Evolutionary conservation across 2,329 filamentous ascomycete genomes (phyloP).

Genomic region (Talaromyces piceae): DNA sequence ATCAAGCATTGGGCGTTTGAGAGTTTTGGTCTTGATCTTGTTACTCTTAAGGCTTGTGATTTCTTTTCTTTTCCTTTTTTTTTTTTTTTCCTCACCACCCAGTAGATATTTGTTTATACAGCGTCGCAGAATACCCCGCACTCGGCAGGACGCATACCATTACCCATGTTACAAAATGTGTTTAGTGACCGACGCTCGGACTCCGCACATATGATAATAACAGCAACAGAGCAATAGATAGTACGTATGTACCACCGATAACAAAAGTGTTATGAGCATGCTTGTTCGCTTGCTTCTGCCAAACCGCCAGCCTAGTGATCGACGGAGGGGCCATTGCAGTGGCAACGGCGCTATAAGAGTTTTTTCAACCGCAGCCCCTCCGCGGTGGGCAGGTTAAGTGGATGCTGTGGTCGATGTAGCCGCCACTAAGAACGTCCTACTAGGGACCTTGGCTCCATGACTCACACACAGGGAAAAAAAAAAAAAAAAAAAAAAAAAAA

Average conservation of each 20-base stretch:
- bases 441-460: conserved; percentile 15
- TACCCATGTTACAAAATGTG: not conserved
- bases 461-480: not conserved
- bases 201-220: not conserved
- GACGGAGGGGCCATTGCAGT: conserved; percentile 6
- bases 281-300: not conserved
- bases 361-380: conserved; percentile 1
- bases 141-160: not conserved
- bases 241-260: too few species aligned
- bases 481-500: not conserved
- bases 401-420: too few species aligned
- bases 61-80: not conserved
- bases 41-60: too few species aligned
- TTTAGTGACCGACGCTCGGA: not conserved
- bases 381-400: not conserved
- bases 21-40: not conserved
- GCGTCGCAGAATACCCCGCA: conserved; percentile 5
- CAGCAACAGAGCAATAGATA: too few species aligned
- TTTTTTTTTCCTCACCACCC: not conserved
- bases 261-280: not conserved
- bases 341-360: conserved; percentile 11
- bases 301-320: not conserved
- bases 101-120: not conserved
- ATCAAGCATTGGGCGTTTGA: not conserved
- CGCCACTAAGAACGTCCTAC: conserved; percentile 13